phyloP scores from a whole-genome alignment of 2,329 filamentous ascomycete genomes.

The Neonectria magnoliae region DNA sequence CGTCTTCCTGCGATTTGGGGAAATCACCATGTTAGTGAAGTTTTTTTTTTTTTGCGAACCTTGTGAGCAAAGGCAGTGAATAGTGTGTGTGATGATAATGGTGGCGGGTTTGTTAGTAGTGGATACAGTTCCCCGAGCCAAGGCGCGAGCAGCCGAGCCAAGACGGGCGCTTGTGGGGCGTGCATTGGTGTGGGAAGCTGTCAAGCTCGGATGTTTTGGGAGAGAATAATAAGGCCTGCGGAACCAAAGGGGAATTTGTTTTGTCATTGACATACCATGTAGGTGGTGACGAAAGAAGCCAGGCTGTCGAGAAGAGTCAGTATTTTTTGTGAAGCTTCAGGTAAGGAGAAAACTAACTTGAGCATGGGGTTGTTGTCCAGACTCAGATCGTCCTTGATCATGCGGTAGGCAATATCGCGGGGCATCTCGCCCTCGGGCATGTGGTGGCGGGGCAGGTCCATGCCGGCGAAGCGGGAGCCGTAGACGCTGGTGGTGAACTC shows the following conservation, averaged over 20 bases:
- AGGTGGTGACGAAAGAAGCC: constrained; percentile 94
- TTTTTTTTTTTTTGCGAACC: not conserved
- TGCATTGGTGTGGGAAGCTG: constrained; percentile 12
- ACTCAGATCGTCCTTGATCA: constrained; percentile 96
- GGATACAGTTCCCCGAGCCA: constrained; percentile 15
- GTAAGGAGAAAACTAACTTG: constrained; percentile 61
- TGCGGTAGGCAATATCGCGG: constrained; percentile 88
- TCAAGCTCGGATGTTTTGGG: constrained; percentile 15
- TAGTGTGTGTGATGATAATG: not conserved
- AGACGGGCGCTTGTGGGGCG: constrained; percentile 15
- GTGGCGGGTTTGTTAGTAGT: not conserved
- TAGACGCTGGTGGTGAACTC: constrained; percentile 84
- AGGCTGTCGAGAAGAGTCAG: constrained; percentile 63
- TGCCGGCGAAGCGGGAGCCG: constrained; percentile 82
- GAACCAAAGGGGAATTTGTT: not conserved
- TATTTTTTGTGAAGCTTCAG: not conserved
- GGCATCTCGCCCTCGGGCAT: constrained; percentile 95
- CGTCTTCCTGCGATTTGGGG: constrained; percentile 74
- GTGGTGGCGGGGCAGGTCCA: constrained; percentile 82
- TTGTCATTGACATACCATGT: constrained; percentile 73
- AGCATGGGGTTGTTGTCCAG: constrained; percentile 92
- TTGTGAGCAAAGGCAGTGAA: too few species aligned
- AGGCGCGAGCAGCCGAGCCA: constrained; percentile 4
- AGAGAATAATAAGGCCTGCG: constrained; percentile 8
- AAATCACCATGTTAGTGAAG: constrained; percentile 26